Base-by-base conservation (phyloP, 2,329 filamentous ascomycete species). In the Sporothrix schenckii region DNA sequence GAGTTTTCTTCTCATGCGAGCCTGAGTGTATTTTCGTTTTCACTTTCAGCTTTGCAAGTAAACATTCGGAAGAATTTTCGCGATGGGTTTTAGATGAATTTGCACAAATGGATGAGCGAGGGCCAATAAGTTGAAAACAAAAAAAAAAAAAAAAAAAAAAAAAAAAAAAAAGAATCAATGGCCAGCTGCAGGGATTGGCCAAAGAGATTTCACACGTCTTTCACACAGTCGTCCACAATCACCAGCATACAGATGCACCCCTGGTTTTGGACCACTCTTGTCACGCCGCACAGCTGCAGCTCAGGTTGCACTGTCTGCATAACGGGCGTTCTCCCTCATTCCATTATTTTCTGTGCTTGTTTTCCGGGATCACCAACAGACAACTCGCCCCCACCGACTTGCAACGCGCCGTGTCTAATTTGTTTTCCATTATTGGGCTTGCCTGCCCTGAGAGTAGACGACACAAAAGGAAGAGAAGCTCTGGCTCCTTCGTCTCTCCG, bases 101-200 rank as follows among this genome's bases (percentile, higher is more conserved):
- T 11, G n/a, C 24, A 53, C 14, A 30, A 30, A 30, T 34, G 34
- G 5, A 21, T n/a, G 49, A 34, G 9, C 34, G 34, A 7, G 5
- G 34, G 1, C 4, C 19, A 14, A 19, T 7, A 19, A 21, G 2
- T 11, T n/a, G n/a, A n/a, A 0, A 58, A 58, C 3, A 41, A 2
- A 54, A 27, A 11, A 54, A 27, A 5, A 27, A 27, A 5, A 16
- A 16, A 41, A n/a, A 0, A 58, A 58, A 11, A 41, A 2, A 54
- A 27, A 11, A 54, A 27, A 5, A 27, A 27, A 5, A 16, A 16
- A 30, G 4, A 63, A 4, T 39, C 58, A 63, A 47, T 63, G 39
- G 58, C 58, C 39, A 9, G 39, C 39, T 9, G 58, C 58, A 61
- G 27, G 58, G 58, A 61, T 61, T 61, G 58, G n/a, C 58, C 58